Conservation (phyloP, 257 asterid species). For the Catharanthus roseus region DNA sequence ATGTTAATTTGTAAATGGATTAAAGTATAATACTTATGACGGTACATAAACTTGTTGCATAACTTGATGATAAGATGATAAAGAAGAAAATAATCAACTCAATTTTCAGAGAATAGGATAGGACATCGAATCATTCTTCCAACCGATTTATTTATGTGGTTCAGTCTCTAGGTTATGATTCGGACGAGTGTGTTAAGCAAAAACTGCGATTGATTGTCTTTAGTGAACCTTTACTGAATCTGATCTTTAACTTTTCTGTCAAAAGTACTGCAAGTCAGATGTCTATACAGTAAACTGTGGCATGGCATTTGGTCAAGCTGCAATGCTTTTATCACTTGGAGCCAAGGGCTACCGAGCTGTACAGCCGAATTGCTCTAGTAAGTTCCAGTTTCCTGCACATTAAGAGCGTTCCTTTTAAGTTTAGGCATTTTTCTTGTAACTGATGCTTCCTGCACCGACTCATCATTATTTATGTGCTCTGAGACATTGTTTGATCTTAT, state of each 20-base stretch:
- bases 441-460: conserved; percentile 3
- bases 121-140: not conserved
- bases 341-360: conserved; percentile 71
- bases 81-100: not conserved
- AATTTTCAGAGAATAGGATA: not conserved
- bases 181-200: not conserved
- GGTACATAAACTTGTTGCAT: not conserved
- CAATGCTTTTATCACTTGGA: conserved; percentile 86
- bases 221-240: conserved; percentile 4
- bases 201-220: not conserved
- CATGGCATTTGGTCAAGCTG: conserved; percentile 96
- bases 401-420: not conserved
- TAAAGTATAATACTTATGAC: not conserved
- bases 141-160: not conserved
- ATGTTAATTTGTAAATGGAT: not conserved
- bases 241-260: conserved; percentile 8
- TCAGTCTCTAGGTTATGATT: not conserved
- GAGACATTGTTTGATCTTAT: not conserved
- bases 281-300: conserved; percentile 79
- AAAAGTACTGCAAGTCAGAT: conserved; percentile 66
- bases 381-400: conserved; percentile 21
- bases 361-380: conserved; percentile 76
- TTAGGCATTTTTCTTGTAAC: not conserved
- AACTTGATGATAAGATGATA: not conserved
- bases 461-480: not conserved